Evolutionary conservation across 306 rosid genomes (phyloP), one percentile per base, ranked within the genome.

Genomic region (Morella rubra): DNA sequence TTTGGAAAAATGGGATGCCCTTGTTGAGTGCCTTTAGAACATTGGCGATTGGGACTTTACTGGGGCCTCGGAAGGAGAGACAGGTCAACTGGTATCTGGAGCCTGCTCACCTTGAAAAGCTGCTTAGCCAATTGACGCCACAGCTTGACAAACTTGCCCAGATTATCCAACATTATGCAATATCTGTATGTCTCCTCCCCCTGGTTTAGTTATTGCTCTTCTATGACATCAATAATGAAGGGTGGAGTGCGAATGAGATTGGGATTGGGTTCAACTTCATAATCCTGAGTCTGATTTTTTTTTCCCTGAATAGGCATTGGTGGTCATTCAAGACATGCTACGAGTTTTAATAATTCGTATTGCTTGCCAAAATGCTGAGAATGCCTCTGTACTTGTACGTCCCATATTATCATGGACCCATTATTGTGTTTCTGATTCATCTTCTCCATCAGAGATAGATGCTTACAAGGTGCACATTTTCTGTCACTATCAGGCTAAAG

Each of bases 1-100:
- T 83, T 68, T 95, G 99, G 99, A 95, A 85, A 77, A 84, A 85
- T 70, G 90, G 97, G 66, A 87, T 89, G 96, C 99, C 99, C 75
- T 81, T 92, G 92, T 80, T 91, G 77, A 91, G 97, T 78, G 85
- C 93, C 68, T 87, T 93, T 72, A 90, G 97, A 87, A 84, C 88
- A 83, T 81, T 95, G 86, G 87, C 97, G 37, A 87, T 95, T 81
- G 92, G 96, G 78, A 90, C 96, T 18, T 69, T 95, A 44, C 73
- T 95, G 77, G 99, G 99, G 69, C 90, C 96, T 69, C 91, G 71
- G 79, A 91, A 85, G 81, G 99, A 92, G 89, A 85, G 76, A 49
- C 87, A 81, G 72, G 88, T 90, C 81, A 92, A 89, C 80, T 95
- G 99, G 99, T 95, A 95, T 87, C 85, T 92, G 85, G 90, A 88